phyloP scores from a whole-genome alignment of 257 asterid species.

The Forsythia viridissima region DNA sequence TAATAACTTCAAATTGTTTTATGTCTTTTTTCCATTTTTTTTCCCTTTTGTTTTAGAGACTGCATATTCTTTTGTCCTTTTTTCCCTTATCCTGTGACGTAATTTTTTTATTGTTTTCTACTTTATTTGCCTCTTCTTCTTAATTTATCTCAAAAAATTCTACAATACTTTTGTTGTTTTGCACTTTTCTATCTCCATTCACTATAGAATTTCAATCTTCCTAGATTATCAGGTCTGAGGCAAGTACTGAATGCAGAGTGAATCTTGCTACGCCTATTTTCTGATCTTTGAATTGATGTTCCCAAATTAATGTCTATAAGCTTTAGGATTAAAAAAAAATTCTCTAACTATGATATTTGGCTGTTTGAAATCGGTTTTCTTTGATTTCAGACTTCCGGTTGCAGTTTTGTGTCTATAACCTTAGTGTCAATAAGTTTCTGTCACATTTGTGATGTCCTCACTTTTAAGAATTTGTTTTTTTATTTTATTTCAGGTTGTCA shows the following conservation, averaged over 20 bases:
- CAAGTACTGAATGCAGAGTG: background rate
- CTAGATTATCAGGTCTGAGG: background rate
- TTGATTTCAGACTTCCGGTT: background rate
- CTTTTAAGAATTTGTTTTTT: background rate
- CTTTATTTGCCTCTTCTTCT: no score
- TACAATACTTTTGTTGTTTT: background rate
- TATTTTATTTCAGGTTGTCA: constrained; percentile 59
- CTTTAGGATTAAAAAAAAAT: no score
- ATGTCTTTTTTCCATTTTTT: no score
- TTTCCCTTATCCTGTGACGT: no score
- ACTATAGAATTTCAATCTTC: background rate
- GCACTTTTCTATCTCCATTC: background rate
- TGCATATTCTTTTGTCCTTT: no score
- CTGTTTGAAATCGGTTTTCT: background rate
- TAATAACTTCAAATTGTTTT: no score
- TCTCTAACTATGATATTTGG: no score
- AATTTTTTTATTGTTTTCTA: no score
- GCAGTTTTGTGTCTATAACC: background rate
- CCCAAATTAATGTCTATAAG: background rate
- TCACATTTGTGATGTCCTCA: no score
- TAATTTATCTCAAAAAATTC: no score
- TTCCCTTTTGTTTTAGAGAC: no score
- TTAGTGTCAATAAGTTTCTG: background rate
- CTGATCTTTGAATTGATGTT: background rate
- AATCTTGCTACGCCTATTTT: background rate